phyloP scores from a whole-genome alignment of 192 early-diverging fungal species.

The Backusella parvicylindrica region DNA sequence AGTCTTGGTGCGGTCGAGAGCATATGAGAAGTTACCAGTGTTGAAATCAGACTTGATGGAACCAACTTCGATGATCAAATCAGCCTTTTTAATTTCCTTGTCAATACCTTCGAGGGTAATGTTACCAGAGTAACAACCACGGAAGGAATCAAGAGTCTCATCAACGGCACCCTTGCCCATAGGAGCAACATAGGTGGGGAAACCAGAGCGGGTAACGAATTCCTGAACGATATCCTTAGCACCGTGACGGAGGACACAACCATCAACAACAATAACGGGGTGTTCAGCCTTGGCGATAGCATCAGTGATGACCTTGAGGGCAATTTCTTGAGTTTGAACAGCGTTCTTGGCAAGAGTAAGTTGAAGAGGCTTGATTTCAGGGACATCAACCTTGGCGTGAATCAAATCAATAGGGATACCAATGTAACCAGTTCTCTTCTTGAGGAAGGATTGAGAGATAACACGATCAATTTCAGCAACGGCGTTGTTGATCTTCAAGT shows the following conservation, averaged over 20 bases:
- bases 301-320: slow-evolving; percentile 30
- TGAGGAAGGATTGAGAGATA: slow-evolving; percentile 3
- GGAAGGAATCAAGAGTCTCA: slow-evolving; percentile 26
- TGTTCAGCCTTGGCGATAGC: slow-evolving; percentile 30
- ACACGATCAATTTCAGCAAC: slow-evolving; percentile 42
- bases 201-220: slow-evolving; percentile 26
- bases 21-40: slow-evolving; percentile 47
- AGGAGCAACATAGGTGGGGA: slow-evolving; percentile 42
- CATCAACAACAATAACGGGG: slow-evolving; percentile 45
- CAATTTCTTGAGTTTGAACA: slow-evolving; percentile 16
- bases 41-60: slow-evolving; percentile 47
- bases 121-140: slow-evolving; percentile 40
- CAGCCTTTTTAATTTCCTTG: slow-evolving; percentile 31
- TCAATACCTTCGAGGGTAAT: slow-evolving; percentile 32
- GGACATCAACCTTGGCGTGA: slow-evolving; percentile 10
- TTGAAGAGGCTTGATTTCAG: slow-evolving; percentile 22
- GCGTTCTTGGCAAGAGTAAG: slow-evolving; percentile 26
- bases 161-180: slow-evolving; percentile 46
- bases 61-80: slow-evolving; percentile 42
- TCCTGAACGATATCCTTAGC: slow-evolving; percentile 19
- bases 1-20: slow-evolving; percentile 24
- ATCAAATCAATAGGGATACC: slow-evolving; percentile 43
- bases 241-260: slow-evolving; percentile 32
- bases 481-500: slow-evolving; percentile 31
- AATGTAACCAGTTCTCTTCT: slow-evolving; percentile 31